A percentile compares a stretch with the other conserved stretches of the same genome.
Evolutionary conservation across 2,329 filamentous ascomycete species (phyloP).

Genomic region (Penicillium paneum): DNA sequence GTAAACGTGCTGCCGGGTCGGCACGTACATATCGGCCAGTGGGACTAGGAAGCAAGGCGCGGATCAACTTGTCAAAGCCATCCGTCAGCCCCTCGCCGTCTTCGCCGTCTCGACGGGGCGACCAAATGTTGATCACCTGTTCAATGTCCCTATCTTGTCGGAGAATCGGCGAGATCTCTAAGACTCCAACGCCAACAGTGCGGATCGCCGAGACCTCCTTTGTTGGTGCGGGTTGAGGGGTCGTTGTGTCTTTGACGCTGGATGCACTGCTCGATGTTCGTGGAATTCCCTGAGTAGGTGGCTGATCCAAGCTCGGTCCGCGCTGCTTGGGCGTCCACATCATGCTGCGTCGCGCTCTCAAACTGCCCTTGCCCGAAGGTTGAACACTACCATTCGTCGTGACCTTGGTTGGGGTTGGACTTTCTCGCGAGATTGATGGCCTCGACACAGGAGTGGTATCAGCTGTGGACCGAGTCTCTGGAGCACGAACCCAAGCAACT

Average conservation of each 20-base stretch:
- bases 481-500: conserved; percentile 72
- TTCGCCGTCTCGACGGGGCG: conserved; percentile 55
- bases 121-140: conserved; percentile 74
- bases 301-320: conserved; percentile 29
- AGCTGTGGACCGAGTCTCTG: conserved; percentile 44
- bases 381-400: conserved; percentile 26
- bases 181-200: conserved; percentile 71
- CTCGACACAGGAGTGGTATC: conserved; percentile 25
- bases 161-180: conserved; percentile 73
- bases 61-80: conserved; percentile 71
- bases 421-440: conserved; percentile 37
- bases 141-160: conserved; percentile 70
- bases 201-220: conserved; percentile 54
- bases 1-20: conserved; percentile 68
- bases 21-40: conserved; percentile 74
- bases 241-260: conserved; percentile 26
- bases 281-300: conserved; percentile 25
- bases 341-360: conserved; percentile 44
- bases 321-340: conserved; percentile 43
- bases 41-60: conserved; percentile 68
- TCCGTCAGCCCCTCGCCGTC: conserved; percentile 59
- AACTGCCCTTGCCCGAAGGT: conserved; percentile 35
- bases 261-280: conserved; percentile 33
- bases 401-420: conserved; percentile 26
- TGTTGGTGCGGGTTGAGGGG: conserved; percentile 17